These are phyloP conservation scores for Solanum hybrid DNA, from an alignment of 305 asterid species.

Conservation along the genomic window DNA sequence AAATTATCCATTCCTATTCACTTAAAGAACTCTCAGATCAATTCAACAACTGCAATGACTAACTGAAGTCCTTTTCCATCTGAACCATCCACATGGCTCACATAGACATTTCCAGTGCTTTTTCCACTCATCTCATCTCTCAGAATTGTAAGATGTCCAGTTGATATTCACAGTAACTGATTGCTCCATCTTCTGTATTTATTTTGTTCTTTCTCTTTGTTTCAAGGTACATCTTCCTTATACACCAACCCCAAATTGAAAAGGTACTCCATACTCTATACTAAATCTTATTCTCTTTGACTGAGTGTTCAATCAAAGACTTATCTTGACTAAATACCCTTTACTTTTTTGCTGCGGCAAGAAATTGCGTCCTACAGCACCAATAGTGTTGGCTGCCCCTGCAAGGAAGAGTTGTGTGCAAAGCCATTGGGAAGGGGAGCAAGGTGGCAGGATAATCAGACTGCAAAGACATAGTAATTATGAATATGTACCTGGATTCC, in stretches of 20 bases:
- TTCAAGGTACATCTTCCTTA: not conserved
- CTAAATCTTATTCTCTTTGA: not conserved
- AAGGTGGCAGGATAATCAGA: conserved; percentile 1
- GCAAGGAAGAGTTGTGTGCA: not conserved
- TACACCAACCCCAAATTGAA: not conserved
- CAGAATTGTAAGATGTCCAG: not conserved
- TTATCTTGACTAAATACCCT: not conserved
- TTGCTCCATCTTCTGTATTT: not conserved
- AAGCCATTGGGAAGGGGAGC: not conserved
- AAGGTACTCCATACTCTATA: not conserved
- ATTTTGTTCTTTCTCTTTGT: not conserved
- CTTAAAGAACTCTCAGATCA: not conserved
- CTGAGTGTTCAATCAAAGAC: not conserved
- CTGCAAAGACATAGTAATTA: not conserved
- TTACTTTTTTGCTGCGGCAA: not conserved
- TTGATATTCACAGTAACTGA: not conserved
- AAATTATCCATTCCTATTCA: not conserved
- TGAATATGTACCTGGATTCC: conserved; percentile 74
- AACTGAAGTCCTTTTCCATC: not conserved
- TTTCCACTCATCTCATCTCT: not conserved
- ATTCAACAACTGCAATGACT: not conserved
- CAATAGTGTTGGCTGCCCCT: not conserved
- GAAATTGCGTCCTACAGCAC: not conserved
- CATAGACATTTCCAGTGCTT: not conserved
- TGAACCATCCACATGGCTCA: not conserved